Evolutionary conservation across 176 grass and related monocot species (phyloP).

Genomic region (Zea mays): DNA sequence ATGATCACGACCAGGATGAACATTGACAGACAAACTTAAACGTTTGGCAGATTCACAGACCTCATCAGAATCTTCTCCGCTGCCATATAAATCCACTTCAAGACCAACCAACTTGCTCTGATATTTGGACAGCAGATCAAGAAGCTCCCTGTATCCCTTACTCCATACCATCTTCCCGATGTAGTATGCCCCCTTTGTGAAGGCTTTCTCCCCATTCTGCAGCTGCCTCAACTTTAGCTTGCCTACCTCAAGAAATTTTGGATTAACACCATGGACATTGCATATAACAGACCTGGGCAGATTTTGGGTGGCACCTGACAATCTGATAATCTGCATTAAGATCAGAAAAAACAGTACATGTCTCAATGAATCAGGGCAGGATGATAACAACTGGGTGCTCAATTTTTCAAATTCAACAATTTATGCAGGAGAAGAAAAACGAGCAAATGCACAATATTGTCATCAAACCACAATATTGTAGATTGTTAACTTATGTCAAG

Average conservation of each 20-base stretch:
- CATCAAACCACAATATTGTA: neutral
- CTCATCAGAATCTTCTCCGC: slow-evolving; percentile 83
- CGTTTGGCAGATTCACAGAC: slow-evolving; percentile 57
- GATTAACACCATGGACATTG: slow-evolving; percentile 98
- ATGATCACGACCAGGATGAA: slow-evolving; percentile 85
- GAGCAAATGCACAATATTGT: neutral
- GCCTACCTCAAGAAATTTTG: slow-evolving; percentile 90
- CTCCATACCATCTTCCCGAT: slow-evolving; percentile 98
- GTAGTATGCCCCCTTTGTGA: slow-evolving; percentile 79
- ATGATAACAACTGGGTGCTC: neutral
- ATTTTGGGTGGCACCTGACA: slow-evolving; percentile 91
- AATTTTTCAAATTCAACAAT: slow-evolving; percentile 22
- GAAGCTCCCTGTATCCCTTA: slow-evolving; percentile 93
- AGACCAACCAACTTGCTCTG: slow-evolving; percentile 66
- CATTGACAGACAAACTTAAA: slow-evolving; percentile 68
- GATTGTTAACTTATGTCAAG: neutral
- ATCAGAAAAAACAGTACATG: neutral
- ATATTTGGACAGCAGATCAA: slow-evolving; percentile 76
- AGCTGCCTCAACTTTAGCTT: slow-evolving; percentile 71
- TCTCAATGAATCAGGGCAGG: slow-evolving; percentile 15
- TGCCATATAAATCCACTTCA: slow-evolving; percentile 88
- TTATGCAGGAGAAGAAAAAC: neutral
- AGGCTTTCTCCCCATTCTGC: slow-evolving; percentile 72
- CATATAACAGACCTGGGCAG: slow-evolving; percentile 77
- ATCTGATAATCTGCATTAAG: slow-evolving; percentile 69